These are phyloP conservation scores for sunflower (Helianthus annuus) DNA, from an alignment of 129 eudicot species.

Conservation along the genomic window HanXRQr2.0-SUNRISE NC_035442.2:131228209-131228708, in stretches of 20 bases:
- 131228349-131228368: constrained; percentile 72
- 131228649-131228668: too few relatives aligned
- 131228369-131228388: constrained; percentile 83
- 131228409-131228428: constrained; percentile 72
- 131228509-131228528: constrained; percentile 66
- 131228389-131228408: constrained; percentile 75
- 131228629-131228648: too few relatives aligned
- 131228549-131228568: constrained; percentile 17
- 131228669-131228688: too few relatives aligned
- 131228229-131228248: constrained; percentile 18
- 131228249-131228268: neutral
- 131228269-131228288: too few relatives aligned
- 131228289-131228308: neutral
- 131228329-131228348: constrained; percentile 82
- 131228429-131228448: constrained; percentile 39
- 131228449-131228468: constrained; percentile 68
- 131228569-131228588: constrained; percentile 28
- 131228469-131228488: constrained; percentile 64
- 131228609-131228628: constrained; percentile 67
- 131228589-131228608: constrained; percentile 60
- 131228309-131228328: constrained; percentile 17
- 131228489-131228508: constrained; percentile 56
- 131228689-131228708: too few relatives aligned
- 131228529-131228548: constrained; percentile 52
- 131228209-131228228: neutral